Conservation (phyloP, 805 yeast genomes). For the Yarrowia sp. region DNA sequence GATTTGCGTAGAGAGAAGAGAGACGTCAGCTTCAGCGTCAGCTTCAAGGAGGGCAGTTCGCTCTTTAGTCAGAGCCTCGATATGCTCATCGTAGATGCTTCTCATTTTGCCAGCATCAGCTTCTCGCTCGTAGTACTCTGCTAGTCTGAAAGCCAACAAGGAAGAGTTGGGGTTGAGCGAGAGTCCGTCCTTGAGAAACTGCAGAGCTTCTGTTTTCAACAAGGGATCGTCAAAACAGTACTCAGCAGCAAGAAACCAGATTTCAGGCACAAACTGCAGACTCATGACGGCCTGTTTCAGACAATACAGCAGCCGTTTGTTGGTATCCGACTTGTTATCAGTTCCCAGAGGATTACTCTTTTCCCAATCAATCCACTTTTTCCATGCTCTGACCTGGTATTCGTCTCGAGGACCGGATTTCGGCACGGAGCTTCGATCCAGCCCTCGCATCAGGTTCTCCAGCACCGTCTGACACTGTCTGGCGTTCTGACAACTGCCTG, state of each 20-base stretch:
- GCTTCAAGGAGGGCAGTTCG: slow-evolving; percentile 40
- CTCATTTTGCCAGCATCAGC: slow-evolving; percentile 52
- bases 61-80: slow-evolving; percentile 46
- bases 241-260: slow-evolving; percentile 60
- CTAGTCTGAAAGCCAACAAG: slow-evolving; percentile 60
- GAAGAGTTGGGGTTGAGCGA: slow-evolving; percentile 68
- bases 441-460: slow-evolving; percentile 53
- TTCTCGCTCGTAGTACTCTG: slow-evolving; percentile 67
- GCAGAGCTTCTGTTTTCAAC: slow-evolving; percentile 37
- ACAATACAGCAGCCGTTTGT: slow-evolving; percentile 64
- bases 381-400: slow-evolving; percentile 57
- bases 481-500: slow-evolving; percentile 83
- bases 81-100: slow-evolving; percentile 50
- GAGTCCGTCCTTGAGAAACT: slow-evolving; percentile 54
- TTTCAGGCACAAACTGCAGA: slow-evolving; percentile 63
- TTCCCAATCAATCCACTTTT: slow-evolving; percentile 79
- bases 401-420: slow-evolving; percentile 35
- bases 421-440: slow-evolving; percentile 44
- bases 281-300: slow-evolving; percentile 65
- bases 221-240: slow-evolving; percentile 46
- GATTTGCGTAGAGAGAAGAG: slow-evolving; percentile 37
- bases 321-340: slow-evolving; percentile 47
- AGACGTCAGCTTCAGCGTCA: neutral
- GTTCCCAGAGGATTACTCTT: slow-evolving; percentile 64
- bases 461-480: slow-evolving; percentile 74